Evolutionary conservation across 345 rosid genomes (phyloP).

Genomic region (Euphorbia pulcherrima): DNA sequence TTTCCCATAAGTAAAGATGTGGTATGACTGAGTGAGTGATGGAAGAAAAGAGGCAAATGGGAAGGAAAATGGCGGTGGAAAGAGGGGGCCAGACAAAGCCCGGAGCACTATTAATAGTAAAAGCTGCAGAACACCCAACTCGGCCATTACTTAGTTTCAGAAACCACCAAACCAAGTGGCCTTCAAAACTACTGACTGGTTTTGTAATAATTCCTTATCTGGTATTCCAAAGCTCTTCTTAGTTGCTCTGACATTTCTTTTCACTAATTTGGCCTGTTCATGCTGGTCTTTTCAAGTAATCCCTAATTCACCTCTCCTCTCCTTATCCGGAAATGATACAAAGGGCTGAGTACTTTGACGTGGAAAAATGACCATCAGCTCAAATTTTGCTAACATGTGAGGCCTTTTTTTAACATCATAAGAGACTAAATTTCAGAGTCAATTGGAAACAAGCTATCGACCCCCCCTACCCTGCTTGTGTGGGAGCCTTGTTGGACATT

Average conservation of each 20-base stretch:
- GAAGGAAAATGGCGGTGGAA: slow-evolving; percentile 35
- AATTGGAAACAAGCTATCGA: too few species aligned
- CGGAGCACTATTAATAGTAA: slow-evolving; percentile 31
- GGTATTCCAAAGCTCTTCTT: slow-evolving; percentile 22
- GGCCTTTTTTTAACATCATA: too few species aligned
- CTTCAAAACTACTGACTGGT: slow-evolving; percentile 37
- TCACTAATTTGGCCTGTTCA: not conserved
- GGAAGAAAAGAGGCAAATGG: slow-evolving; percentile 30
- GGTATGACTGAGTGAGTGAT: slow-evolving; percentile 10
- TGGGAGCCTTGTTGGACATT: too few species aligned
- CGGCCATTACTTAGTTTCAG: slow-evolving; percentile 13
- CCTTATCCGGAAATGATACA: too few species aligned
- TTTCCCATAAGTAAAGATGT: too few species aligned
- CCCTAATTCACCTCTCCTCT: too few species aligned
- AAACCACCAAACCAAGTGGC: slow-evolving; percentile 29
- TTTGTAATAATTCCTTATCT: slow-evolving; percentile 24
- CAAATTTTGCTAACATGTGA: too few species aligned
- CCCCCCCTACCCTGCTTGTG: too few species aligned
- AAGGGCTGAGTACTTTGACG: too few species aligned
- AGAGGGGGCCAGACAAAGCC: slow-evolving; percentile 24
- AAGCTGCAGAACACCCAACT: slow-evolving; percentile 15
- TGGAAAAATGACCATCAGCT: too few species aligned
- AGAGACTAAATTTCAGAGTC: too few species aligned
- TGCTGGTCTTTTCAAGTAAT: too few species aligned
- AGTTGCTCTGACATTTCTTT: slow-evolving; percentile 19